Base-by-base conservation (phyloP, 495 filamentous ascomycete genomes). In the Talaromyces trachyspermus region DNA sequence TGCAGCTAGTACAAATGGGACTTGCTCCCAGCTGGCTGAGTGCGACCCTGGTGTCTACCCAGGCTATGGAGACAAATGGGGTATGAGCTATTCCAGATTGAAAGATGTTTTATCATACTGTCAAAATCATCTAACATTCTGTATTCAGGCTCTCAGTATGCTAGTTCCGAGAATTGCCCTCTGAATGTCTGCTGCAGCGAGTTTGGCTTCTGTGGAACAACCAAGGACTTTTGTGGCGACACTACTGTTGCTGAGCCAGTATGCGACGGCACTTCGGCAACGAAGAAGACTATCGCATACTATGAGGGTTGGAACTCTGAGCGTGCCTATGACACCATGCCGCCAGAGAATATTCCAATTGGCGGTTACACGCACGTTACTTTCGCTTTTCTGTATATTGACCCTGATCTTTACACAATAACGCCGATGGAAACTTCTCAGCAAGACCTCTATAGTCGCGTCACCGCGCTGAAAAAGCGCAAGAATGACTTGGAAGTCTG, bases 161-260 rank as follows among this genome's bases (percentile, higher is more conserved):
- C n/a, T n/a, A n/a, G n/a, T n/a, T n/a, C n/a, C n/a, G n/a, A n/a
- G n/a, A n/a, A n/a, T n/a, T n/a, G n/a, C n/a, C n/a, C n/a, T 33
- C 15, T 33, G 29, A 54, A 55, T 24, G 56, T 57, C 39, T 65
- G 65, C 48, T 68, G 65, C 29, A 49, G 38, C 5, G 32, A 55
- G 27, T 59, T 44, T 18, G 52, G 56, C 20, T 61, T 61, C 36
- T 66, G 63, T 44, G 63, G 63, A 19, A 72, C 61, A 4, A 69
- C 69, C 1, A 48, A 61, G 7, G 66, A 72, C 32, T 78, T 71
- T 54, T 78, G 75, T 50, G 55, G 44, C 9, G 49, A 55, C 1
- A n/a, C n/a, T n/a, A n/a, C n/a, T n/a, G n/a, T n/a, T n/a, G n/a
- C n/a, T n/a, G n/a, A n/a, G n/a, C n/a, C n/a, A n/a, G n/a, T n/a